A percentile compares a stretch with the other conserved stretches of the same genome.
These are phyloP conservation scores for Zymoseptoria tritici DNA, from an alignment of 2,329 filamentous ascomycete genomes.

Conservation along the genomic window DNA sequence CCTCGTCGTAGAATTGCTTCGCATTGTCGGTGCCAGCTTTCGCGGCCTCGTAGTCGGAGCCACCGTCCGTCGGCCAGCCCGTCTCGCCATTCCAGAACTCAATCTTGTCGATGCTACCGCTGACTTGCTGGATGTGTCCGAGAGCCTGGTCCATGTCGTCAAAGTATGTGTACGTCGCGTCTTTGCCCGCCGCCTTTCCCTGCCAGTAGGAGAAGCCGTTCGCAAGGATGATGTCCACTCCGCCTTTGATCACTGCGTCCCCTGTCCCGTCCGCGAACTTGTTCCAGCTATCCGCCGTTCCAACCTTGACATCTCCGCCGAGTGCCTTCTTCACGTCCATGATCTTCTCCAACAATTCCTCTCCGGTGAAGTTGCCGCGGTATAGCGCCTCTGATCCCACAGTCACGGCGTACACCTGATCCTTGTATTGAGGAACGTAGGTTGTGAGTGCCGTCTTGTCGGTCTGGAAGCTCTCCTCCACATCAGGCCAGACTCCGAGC, in stretches of 20 bases:
- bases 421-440: conserved; percentile 44
- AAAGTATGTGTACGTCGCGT: conserved; percentile 57
- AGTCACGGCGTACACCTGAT: conserved; percentile 60
- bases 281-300: conserved; percentile 68
- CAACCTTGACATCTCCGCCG: conserved; percentile 49
- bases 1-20: conserved; percentile 52
- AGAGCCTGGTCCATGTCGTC: conserved; percentile 60
- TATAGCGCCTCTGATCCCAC: conserved; percentile 66
- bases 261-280: conserved; percentile 62
- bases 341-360: conserved; percentile 55
- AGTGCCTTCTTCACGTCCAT: conserved; percentile 51
- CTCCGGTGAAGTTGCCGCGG: conserved; percentile 58
- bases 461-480: conserved; percentile 52
- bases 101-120: conserved; percentile 47
- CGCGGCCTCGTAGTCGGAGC: conserved; percentile 55
- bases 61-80: conserved; percentile 56
- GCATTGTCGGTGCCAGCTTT: conserved; percentile 54
- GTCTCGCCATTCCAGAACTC: conserved; percentile 65
- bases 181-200: conserved; percentile 38
- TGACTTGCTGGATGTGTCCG: conserved; percentile 53
- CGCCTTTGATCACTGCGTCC: conserved; percentile 53
- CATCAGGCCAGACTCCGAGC: conserved; percentile 64
- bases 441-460: conserved; percentile 53
- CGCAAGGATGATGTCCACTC: conserved; percentile 55
- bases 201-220: conserved; percentile 73